phyloP scores from a whole-genome alignment of 441 rosid genomes.

The Macaranga tanarius region DNA sequence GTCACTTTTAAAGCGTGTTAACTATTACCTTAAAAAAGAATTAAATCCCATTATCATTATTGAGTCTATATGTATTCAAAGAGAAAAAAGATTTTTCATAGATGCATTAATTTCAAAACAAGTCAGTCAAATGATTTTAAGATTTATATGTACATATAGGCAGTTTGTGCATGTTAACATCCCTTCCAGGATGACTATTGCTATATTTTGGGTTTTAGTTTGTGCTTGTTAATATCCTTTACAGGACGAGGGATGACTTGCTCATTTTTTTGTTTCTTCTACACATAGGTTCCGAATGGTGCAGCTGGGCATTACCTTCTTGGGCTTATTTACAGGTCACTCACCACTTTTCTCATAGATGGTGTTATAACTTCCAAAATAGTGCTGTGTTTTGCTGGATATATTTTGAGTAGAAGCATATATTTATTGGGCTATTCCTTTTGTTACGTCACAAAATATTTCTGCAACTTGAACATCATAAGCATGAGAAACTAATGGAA shows the following conservation, averaged over 20 bases:
- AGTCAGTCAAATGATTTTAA: background rate
- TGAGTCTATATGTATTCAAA: background rate
- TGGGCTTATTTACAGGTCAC: conserved; percentile 87
- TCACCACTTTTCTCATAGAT: conserved; percentile 5
- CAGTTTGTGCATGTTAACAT: background rate
- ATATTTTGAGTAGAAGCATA: background rate
- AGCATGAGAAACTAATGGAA: background rate
- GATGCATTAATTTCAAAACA: background rate
- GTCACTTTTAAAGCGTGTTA: background rate
- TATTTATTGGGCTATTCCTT: background rate
- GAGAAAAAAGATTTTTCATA: background rate
- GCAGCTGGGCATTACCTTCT: conserved; percentile 97
- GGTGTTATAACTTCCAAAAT: background rate
- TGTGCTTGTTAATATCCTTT: conserved; percentile 2
- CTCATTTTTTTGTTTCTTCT: conserved; percentile 20
- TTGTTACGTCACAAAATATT: background rate
- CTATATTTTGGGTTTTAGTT: background rate
- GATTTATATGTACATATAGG: background rate
- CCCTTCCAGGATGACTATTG: conserved; percentile 15
- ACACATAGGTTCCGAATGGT: conserved; percentile 81
- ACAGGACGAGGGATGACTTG: conserved; percentile 19
- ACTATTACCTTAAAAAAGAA: background rate
- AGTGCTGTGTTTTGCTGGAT: background rate
- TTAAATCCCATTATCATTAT: background rate
- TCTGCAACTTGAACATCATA: background rate